phyloP scores from a whole-genome alignment of 1,284 basidiomycete species.

The Trichosporon ovoides region DNA sequence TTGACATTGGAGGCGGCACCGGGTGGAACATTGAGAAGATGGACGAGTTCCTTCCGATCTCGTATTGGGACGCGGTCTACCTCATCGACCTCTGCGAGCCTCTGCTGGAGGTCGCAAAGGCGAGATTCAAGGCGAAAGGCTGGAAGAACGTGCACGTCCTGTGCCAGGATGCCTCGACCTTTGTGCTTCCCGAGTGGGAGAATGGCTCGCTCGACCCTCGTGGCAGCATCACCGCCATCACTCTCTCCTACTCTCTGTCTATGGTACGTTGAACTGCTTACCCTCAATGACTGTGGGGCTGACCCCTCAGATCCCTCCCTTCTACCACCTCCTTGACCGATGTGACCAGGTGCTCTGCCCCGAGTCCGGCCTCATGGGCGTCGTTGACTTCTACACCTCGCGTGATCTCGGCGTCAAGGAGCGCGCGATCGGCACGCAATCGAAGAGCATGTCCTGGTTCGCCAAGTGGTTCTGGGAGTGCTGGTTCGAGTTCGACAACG shows the following conservation, averaged over 20 bases:
- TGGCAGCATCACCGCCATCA: conserved; percentile 59
- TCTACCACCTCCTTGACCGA: conserved; percentile 64
- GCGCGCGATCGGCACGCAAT: conserved; percentile 62
- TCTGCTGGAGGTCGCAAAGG: conserved; percentile 64
- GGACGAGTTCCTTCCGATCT: conserved; percentile 62
- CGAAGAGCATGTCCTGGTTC: conserved; percentile 67
- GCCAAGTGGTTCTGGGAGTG: conserved; percentile 76
- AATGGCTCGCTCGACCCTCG: conserved; percentile 55
- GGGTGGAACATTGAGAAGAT: conserved; percentile 79
- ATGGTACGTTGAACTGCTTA: conserved; percentile 53
- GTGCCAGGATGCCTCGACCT: conserved; percentile 68
- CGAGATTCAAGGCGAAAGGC: conserved; percentile 62
- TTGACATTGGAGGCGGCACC: conserved; percentile 77
- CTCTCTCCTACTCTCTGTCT: conserved; percentile 66
- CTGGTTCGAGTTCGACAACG: conserved; percentile 75
- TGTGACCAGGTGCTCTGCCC: conserved; percentile 66
- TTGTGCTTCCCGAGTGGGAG: conserved; percentile 61
- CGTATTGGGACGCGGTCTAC: conserved; percentile 65
- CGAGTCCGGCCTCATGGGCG: conserved; percentile 61
- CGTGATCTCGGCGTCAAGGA: conserved; percentile 57
- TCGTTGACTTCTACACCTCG: conserved; percentile 76
- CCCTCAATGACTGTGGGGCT: too few relatives aligned
- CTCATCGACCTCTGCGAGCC: conserved; percentile 71
- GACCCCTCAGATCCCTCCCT: conserved; percentile 59
- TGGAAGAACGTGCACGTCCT: conserved; percentile 71